Evolutionary conservation across 331 rosid genomes (phyloP).

Genomic region (Stylosanthes scabra): DNA sequence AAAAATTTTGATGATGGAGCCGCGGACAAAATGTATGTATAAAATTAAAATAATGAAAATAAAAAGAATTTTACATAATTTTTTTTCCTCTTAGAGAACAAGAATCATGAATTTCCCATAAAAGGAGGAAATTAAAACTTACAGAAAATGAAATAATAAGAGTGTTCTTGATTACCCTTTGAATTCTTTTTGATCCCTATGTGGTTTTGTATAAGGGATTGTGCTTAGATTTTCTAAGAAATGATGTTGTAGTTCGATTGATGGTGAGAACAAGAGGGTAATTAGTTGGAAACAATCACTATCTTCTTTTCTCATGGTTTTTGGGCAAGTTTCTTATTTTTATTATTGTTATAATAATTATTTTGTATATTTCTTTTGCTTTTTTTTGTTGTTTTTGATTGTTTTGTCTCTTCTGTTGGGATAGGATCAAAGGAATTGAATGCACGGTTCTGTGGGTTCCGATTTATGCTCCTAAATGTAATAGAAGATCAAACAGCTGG

Average conservation of each 20-base stretch:
- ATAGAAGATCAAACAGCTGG: slow-evolving; percentile 65
- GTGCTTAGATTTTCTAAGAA: slow-evolving; percentile 47
- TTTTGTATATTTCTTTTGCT: neutral
- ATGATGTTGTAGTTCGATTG: slow-evolving; percentile 52
- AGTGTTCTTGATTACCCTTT: slow-evolving; percentile 1
- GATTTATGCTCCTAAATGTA: slow-evolving; percentile 66
- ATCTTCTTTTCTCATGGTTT: slow-evolving; percentile 41
- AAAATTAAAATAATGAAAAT: too few relatives aligned
- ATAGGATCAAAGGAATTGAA: slow-evolving; percentile 54
- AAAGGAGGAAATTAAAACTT: slow-evolving; percentile 31
- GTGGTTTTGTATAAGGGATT: slow-evolving; percentile 39
- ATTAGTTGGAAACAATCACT: slow-evolving; percentile 48
- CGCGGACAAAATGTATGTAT: too few relatives aligned
- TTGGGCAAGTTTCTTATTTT: slow-evolving; percentile 20
- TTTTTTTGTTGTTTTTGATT: neutral
- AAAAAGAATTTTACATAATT: too few relatives aligned
- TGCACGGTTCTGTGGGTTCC: slow-evolving; percentile 57
- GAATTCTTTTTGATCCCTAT: slow-evolving; percentile 20
- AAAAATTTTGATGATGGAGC: neutral
- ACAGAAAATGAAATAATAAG: too few relatives aligned
- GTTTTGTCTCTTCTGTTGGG: slow-evolving; percentile 44
- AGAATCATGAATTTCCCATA: too few relatives aligned
- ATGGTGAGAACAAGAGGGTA: slow-evolving; percentile 54
- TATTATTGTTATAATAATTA: neutral
- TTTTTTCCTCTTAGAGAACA: too few relatives aligned